Percentiles rank a stretch among this genome's conserved stretches.
Evolutionary conservation across 1,139 yeast species (phyloP).

Genomic region (Citeromyces hawaiiensis): DNA sequence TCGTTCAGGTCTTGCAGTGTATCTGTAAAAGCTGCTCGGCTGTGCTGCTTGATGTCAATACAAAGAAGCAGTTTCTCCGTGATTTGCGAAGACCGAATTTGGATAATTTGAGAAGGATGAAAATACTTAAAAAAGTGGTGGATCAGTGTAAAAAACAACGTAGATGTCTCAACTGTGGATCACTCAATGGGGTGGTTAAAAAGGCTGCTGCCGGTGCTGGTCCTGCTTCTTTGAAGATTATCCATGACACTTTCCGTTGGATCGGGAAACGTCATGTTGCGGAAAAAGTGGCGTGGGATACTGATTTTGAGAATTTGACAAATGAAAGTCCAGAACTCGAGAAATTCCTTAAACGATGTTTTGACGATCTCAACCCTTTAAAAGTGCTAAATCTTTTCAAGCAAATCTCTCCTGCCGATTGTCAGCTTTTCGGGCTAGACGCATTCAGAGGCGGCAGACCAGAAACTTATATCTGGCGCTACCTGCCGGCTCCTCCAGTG

Average conservation of each 20-base stretch:
- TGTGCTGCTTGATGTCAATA: constrained; percentile 59
- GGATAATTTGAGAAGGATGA: constrained; percentile 89
- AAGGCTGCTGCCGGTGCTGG: constrained; percentile 91
- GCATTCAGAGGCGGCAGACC: constrained; percentile 86
- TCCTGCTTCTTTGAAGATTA: constrained; percentile 85
- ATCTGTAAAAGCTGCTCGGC: constrained; percentile 88
- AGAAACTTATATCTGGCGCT: constrained; percentile 94
- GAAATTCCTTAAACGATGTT: constrained; percentile 72
- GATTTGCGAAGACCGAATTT: constrained; percentile 82
- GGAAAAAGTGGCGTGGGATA: constrained; percentile 80
- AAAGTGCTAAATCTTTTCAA: constrained; percentile 81
- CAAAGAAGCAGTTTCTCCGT: constrained; percentile 50
- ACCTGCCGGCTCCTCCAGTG: constrained; percentile 97
- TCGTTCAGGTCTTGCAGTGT: constrained; percentile 77
- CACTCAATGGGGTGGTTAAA: constrained; percentile 91
- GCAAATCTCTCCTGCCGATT: constrained; percentile 74
- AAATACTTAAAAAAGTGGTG: constrained; percentile 61
- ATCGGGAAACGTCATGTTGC: constrained; percentile 81
- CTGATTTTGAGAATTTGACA: constrained; percentile 65
- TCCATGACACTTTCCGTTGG: constrained; percentile 95
- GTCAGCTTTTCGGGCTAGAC: constrained; percentile 87
- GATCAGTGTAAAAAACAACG: constrained; percentile 96
- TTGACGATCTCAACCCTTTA: constrained; percentile 90
- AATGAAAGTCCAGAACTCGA: constrained; percentile 76
- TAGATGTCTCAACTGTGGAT: constrained; percentile 76